A percentile compares a stretch with the other conserved stretches of the same genome.
These are phyloP conservation scores for Spergularia bocconei DNA, from an alignment of 148 eudicot genomes.

Conservation along the genomic window DNA sequence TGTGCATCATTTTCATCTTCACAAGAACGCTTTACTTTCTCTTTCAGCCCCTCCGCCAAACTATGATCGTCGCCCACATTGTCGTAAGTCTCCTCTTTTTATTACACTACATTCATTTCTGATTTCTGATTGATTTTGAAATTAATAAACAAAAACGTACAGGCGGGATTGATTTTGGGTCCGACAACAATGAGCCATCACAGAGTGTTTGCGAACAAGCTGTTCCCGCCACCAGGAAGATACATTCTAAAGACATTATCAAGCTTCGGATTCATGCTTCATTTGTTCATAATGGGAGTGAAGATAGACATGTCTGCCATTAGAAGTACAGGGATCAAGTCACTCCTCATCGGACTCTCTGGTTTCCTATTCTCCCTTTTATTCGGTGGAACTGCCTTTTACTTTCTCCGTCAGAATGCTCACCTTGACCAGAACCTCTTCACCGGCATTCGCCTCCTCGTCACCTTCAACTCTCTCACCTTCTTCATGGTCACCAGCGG, in stretches of 20 bases:
- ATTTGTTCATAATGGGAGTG: conserved; percentile 36
- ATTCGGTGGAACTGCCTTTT: conserved; percentile 17
- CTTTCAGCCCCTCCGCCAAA: conserved; percentile 36
- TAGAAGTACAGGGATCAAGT: conserved; percentile 14
- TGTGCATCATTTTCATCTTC: conserved; percentile 26
- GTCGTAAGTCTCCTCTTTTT: conserved; percentile 24
- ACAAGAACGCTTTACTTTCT: conserved; percentile 15
- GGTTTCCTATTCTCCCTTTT: conserved; percentile 24
- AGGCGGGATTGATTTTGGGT: conserved; percentile 42
- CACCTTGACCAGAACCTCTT: conserved; percentile 11
- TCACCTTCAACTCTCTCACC: conserved; percentile 31
- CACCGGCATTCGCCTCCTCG: conserved; percentile 20
- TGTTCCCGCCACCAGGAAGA: conserved; percentile 37
- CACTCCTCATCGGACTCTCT: conserved; percentile 22
- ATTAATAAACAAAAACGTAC: too few relatives aligned
- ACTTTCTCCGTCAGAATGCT: conserved; percentile 2
- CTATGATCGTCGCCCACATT: conserved; percentile 31
- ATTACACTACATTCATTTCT: neutral
- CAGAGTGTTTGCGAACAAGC: neutral
- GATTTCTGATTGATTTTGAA: too few relatives aligned
- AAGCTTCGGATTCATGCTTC: conserved; percentile 39
- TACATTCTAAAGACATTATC: conserved; percentile 31
- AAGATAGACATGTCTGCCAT: conserved; percentile 28
- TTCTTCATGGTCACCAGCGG: conserved; percentile 32
- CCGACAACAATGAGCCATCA: conserved; percentile 19